Evolutionary conservation across 495 filamentous ascomycete genomes (phyloP).

Genomic region (Aspergillus funiculosus): DNA sequence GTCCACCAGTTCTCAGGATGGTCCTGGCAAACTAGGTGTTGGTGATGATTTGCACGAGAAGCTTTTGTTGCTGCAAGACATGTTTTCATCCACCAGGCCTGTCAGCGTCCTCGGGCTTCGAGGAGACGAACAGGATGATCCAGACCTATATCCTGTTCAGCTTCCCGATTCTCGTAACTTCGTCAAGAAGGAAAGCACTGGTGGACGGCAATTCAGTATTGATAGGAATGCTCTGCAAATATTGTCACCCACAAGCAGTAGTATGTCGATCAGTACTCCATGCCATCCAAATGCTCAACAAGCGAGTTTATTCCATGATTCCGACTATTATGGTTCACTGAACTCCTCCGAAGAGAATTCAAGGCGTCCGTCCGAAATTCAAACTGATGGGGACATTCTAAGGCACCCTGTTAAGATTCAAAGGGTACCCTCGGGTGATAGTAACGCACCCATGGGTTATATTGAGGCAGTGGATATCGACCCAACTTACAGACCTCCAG

Average conservation of each 20-base stretch:
- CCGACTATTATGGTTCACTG: slow-evolving; percentile 19
- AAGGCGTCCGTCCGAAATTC: slow-evolving; percentile 16
- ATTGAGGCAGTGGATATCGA: slow-evolving; percentile 93
- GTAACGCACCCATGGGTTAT: slow-evolving; percentile 58
- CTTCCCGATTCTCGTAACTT: slow-evolving; percentile 1
- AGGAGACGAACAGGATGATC: slow-evolving; percentile 81
- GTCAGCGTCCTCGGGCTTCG: slow-evolving; percentile 79
- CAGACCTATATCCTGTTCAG: slow-evolving; percentile 48
- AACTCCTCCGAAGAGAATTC: slow-evolving; percentile 14
- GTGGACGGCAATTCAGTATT: slow-evolving; percentile 53
- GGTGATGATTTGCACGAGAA: slow-evolving; percentile 90
- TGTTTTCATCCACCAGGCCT: slow-evolving; percentile 88
- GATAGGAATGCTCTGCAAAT: slow-evolving; percentile 40
- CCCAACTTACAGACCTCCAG: slow-evolving; percentile 72
- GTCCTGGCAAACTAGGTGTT: slow-evolving; percentile 55
- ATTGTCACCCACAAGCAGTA: slow-evolving; percentile 61
- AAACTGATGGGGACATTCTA: slow-evolving; percentile 15
- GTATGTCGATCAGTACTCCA: slow-evolving; percentile 46
- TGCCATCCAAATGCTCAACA: slow-evolving; percentile 13
- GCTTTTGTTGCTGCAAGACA: slow-evolving; percentile 78
- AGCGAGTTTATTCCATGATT: slow-evolving; percentile 19
- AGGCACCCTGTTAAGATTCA: slow-evolving; percentile 44
- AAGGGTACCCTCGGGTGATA: slow-evolving; percentile 39
- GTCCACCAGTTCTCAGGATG: slow-evolving; percentile 89
- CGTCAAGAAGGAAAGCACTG: background rate